Conservation (phyloP, 192 early-diverging fungal genomes). For the Coemansia sp. region DNA sequence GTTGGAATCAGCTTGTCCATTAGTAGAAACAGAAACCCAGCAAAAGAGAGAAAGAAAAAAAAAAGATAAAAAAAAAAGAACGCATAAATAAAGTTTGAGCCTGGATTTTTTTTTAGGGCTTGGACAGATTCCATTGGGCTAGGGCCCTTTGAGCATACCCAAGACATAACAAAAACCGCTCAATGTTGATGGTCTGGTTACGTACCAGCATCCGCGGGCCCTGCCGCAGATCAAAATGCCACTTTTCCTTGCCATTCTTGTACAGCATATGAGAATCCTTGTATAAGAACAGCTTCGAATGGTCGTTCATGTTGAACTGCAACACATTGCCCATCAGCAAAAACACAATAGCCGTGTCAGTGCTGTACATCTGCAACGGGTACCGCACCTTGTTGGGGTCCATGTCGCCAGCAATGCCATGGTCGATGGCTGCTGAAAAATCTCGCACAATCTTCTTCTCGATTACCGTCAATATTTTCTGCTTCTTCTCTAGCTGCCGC, state of each 20-base stretch:
- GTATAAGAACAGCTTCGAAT: constrained; percentile 51
- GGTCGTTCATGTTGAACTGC: constrained; percentile 46
- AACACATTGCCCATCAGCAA: constrained; percentile 49
- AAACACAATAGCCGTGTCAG: constrained; percentile 34
- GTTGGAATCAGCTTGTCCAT: constrained; percentile 81
- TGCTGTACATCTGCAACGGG: constrained; percentile 6
- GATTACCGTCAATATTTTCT: constrained; percentile 25
- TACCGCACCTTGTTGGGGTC: constrained; percentile 5
- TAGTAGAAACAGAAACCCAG: constrained; percentile 7
- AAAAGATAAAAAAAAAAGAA: background rate
- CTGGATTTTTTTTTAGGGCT: background rate
- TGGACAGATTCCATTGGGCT: constrained; percentile 25
- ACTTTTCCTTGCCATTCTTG: constrained; percentile 33
- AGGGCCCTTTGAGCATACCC: constrained; percentile 44
- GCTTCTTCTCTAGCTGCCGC: constrained; percentile 44
- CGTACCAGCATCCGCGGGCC: constrained; percentile 45
- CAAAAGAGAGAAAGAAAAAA: background rate
- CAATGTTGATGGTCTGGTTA: constrained; percentile 37
- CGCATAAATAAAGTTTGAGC: background rate
- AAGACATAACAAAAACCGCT: constrained; percentile 47
- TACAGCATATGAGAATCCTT: constrained; percentile 40
- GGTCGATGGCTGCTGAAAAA: constrained; percentile 29
- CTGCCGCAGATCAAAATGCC: constrained; percentile 51
- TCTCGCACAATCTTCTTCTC: constrained; percentile 27
- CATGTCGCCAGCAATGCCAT: constrained; percentile 18